phyloP scores from a whole-genome alignment of 169 alveolate genomes.

The Plasmodium gallinaceum region DNA sequence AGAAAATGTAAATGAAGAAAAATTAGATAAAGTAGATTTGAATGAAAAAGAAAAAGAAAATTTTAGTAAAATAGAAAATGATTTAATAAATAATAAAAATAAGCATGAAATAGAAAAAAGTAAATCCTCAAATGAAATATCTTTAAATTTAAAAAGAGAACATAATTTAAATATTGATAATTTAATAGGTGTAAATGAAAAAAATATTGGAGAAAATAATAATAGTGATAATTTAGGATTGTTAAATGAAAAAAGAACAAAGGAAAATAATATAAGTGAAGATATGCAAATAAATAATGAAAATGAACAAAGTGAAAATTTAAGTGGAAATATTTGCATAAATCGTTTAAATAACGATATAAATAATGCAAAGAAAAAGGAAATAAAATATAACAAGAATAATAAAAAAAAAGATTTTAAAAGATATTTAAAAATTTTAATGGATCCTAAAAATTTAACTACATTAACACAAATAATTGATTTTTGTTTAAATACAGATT shows the following conservation, averaged over 20 bases:
- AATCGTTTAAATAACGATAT: too few species aligned
- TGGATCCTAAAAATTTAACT: conserved; percentile 59
- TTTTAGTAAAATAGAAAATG: neutral
- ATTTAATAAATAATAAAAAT: conserved; percentile 14
- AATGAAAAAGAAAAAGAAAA: conserved; percentile 18
- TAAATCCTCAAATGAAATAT: conserved; percentile 5
- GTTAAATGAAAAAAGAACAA: neutral
- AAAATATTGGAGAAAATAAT: neutral
- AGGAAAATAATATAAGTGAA: neutral
- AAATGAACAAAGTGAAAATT: conserved; percentile 1
- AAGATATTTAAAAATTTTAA: conserved; percentile 35
- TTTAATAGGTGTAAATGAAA: conserved; percentile 3
- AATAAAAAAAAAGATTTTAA: neutral
- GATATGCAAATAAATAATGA: neutral
- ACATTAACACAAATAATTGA: conserved; percentile 71
- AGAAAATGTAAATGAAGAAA: neutral
- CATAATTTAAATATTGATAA: conserved; percentile 23
- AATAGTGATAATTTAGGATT: conserved; percentile 17
- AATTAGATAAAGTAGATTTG: neutral
- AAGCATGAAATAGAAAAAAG: conserved; percentile 2
- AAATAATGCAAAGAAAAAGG: neutral
- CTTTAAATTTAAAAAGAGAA: conserved; percentile 14
- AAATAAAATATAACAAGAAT: neutral
- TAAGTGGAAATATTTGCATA: neutral
- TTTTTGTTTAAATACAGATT: conserved; percentile 64